Evolutionary conservation across 345 rosid species (phyloP), one percentile per base, ranked within the genome.

Genomic region (Balakata baccata): DNA sequence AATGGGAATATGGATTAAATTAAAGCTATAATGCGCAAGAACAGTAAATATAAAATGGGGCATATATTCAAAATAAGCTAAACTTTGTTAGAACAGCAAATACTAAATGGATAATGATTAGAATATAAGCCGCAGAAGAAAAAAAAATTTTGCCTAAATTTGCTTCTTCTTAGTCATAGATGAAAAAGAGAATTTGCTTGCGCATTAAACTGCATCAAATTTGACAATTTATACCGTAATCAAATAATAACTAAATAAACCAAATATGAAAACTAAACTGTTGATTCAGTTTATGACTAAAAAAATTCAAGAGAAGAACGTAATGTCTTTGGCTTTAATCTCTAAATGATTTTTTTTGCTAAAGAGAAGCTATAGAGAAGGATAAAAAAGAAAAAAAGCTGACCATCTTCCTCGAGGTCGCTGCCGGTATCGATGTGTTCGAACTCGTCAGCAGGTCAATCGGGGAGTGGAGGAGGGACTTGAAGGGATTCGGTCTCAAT

Each of bases 391-490:
- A 47, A 37, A 70, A 37, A 39, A 37, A 3, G 49, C 78, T 51
- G 18, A 90, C 96, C 96, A 75, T 95, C 99, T 81, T 95, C 99
- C 74, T 95, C 99, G 20, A 91, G 92, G 54, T 95, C 98, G 85
- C 98, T 92, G 17, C 93, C 97, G 22, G 92, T 83, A 83, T 88
- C 94, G 2, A 86, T 73, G 34, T 80, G 77, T 3, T 86, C 90
- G 58, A 87, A 81, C 77, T 91, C 97, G 14, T 81, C 79, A 8
- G 69, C 85, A 1, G 74, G 71, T 10, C 66, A 79, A 38, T 82
- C 89, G 52, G 86, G 74, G 1, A 68, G 86, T 43, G 84, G 84
- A 0, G 87, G 81, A 63, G 94, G 96, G 72, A 82, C 82, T 77
- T 92, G 90, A 66, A 94, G 98, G 6, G 91, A 77, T 23, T 82